Percentiles rank a stretch among this genome's conserved stretches.
Conservation (phyloP, 108 stramenopile genomes). For the Discostella stelligeroides region DNA sequence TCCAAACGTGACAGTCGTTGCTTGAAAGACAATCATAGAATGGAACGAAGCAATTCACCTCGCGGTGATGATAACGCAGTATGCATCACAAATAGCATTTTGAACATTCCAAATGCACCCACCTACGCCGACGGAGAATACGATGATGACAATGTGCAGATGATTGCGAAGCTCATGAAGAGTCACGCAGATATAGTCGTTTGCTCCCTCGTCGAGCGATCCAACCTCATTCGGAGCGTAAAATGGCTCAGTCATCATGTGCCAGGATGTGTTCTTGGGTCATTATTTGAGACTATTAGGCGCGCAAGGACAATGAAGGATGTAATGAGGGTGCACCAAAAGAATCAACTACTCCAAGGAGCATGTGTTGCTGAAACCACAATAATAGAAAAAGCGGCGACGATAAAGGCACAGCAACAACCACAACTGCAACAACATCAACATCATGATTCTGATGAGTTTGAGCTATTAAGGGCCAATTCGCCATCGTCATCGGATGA, state of each 20-base stretch:
- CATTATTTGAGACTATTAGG: conserved; percentile 38
- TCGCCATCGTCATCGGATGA: neutral
- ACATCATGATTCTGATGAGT: neutral
- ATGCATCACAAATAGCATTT: conserved; percentile 4
- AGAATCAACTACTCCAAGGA: conserved; percentile 2
- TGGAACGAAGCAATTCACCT: no score
- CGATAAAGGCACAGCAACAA: no score
- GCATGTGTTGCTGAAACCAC: neutral
- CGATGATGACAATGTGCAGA: conserved; percentile 28
- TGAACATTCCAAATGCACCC: conserved; percentile 7
- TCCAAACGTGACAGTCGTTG: no score
- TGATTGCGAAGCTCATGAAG: conserved; percentile 30
- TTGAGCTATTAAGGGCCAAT: neutral
- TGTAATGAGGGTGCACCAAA: no score
- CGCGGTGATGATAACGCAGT: no score
- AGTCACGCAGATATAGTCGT: conserved; percentile 20
- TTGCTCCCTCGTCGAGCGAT: conserved; percentile 34
- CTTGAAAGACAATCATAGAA: no score
- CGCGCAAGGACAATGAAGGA: conserved; percentile 15
- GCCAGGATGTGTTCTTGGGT: conserved; percentile 51
- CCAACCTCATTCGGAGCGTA: conserved; percentile 46
- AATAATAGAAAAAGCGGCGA: conserved; percentile 3
- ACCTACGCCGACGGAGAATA: conserved; percentile 21
- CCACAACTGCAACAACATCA: neutral
- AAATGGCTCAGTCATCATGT: conserved; percentile 58